Evolutionary conservation across 345 rosid genomes (phyloP), one percentile per base, ranked within the genome.

Genomic region (Aurinia saxatilis): DNA sequence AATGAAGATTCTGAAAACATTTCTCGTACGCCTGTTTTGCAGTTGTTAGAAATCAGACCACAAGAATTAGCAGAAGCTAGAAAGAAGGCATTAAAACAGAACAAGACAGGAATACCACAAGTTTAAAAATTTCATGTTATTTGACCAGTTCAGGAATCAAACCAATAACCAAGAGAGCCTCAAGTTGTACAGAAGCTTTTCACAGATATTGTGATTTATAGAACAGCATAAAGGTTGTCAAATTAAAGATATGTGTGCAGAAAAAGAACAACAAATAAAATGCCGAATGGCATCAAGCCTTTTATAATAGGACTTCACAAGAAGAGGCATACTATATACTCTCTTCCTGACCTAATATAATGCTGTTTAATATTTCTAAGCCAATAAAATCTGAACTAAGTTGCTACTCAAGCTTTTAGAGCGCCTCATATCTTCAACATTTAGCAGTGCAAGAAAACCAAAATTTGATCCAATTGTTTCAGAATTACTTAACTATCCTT

Each of bases 1-100:
- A 84, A 71, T 93, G 91, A 49, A 93, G 99, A 80, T 92, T 90
- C 73, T 89, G 91, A 66, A 87, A 92, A 81, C 95, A 89, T 80
- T 92, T 92, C 84, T 87, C 95, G 13, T 82, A 66, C 13, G 97
- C 99, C 99, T 92, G 85, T 60, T 60, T 23, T 37, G 57, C 48
- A 49, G 27, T 57, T 44, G 55, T 45, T 31, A 75, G 33, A 44
- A 35, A 53, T 41, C 16, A 52, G 39, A 60, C 7, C 16, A 44
- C 42, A 35, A 45, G 35, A 60, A 68, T 36, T 42, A 44, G 17
- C 12, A 21, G 6, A 58, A 21, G 36, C 10, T 21, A 3, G 13
- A 57, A 48, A 13, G 17, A 13, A 19, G 15, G 31, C 31, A n/a
- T 6, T 2, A 4, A n/a, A 30, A 37, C 23, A 29, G 8, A 30